These are phyloP conservation scores for Phytopythium litorale DNA, from an alignment of 352 stramenopile species.

Conservation along the genomic window DNA sequence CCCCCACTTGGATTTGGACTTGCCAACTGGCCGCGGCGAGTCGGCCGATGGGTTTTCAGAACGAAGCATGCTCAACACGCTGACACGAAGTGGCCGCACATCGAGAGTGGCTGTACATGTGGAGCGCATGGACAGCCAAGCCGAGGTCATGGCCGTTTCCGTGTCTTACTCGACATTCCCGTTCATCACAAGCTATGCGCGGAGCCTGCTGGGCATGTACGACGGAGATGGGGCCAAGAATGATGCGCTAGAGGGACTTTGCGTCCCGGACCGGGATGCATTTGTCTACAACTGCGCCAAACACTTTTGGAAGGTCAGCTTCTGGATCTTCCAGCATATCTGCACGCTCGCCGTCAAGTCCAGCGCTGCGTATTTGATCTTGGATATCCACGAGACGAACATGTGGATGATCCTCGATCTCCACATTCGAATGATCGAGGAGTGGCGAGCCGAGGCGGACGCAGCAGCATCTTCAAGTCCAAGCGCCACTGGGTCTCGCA, in stretches of 20 bases:
- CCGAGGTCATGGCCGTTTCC: conserved; percentile 65
- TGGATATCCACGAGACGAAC: conserved; percentile 79
- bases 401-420: conserved; percentile 79
- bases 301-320: conserved; percentile 76
- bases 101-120: conserved; percentile 59
- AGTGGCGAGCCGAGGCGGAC: conserved; percentile 36
- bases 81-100: conserved; percentile 57
- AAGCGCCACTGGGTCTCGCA: neutral
- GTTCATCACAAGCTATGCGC: conserved; percentile 83
- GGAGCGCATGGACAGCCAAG: conserved; percentile 66
- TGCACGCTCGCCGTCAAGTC: conserved; percentile 70
- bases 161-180: conserved; percentile 82
- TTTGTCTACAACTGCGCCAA: conserved; percentile 65
- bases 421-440: conserved; percentile 66
- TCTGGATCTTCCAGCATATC: conserved; percentile 80
- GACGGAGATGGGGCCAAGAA: conserved; percentile 66
- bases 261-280: conserved; percentile 43
- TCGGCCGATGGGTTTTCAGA: conserved; percentile 19
- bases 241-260: conserved; percentile 47
- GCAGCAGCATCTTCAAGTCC: neutral
- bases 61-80: conserved; percentile 58
- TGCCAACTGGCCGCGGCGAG: conserved; percentile 10
- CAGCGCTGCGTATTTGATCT: conserved; percentile 70
- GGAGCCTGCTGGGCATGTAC: conserved; percentile 67
- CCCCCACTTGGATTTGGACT: conserved; percentile 21